A percentile compares a stretch with the other conserved stretches of the same genome.
These are phyloP conservation scores for Hypomontagnella monticulosa DNA, from an alignment of 495 filamentous ascomycete genomes.

Conservation along the genomic window DNA sequence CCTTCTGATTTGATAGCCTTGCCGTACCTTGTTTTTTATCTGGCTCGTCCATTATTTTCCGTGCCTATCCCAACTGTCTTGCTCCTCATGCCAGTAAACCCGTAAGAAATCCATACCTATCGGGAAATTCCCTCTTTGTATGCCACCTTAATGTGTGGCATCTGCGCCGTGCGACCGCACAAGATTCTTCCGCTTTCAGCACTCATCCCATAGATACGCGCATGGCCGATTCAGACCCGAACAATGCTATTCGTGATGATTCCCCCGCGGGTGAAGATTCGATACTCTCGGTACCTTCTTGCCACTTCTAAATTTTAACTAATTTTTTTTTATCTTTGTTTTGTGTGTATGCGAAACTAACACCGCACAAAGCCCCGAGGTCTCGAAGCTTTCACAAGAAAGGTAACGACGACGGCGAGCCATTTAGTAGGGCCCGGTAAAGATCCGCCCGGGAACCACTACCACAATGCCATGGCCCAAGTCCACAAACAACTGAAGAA, in stretches of 20 bases:
- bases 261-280: slow-evolving; percentile 58
- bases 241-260: slow-evolving; percentile 62
- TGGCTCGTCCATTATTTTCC: slow-evolving; percentile 32
- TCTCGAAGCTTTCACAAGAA: slow-evolving; percentile 91
- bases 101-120: slow-evolving; percentile 31
- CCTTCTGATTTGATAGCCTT: slow-evolving; percentile 26
- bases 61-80: slow-evolving; percentile 13
- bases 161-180: slow-evolving; percentile 39
- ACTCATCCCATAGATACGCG: slow-evolving; percentile 47
- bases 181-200: slow-evolving; percentile 25
- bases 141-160: slow-evolving; percentile 36
- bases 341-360: slow-evolving; percentile 29
- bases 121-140: slow-evolving; percentile 29
- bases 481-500: slow-evolving; percentile 87
- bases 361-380: slow-evolving; percentile 75
- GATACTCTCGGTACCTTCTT: slow-evolving; percentile 60
- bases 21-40: slow-evolving; percentile 21
- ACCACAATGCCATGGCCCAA: slow-evolving; percentile 87
- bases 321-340: slow-evolving; percentile 5
- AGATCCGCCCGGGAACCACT: slow-evolving; percentile 71
- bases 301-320: slow-evolving; percentile 4
- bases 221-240: slow-evolving; percentile 64
- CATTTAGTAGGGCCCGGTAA: slow-evolving; percentile 80
- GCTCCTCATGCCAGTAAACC: slow-evolving; percentile 32
- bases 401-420: slow-evolving; percentile 92